A percentile compares a stretch with the other conserved stretches of the same genome.
Conservation (phyloP, 768 basidiomycete genomes). For the Amyloporia xantha region DNA sequence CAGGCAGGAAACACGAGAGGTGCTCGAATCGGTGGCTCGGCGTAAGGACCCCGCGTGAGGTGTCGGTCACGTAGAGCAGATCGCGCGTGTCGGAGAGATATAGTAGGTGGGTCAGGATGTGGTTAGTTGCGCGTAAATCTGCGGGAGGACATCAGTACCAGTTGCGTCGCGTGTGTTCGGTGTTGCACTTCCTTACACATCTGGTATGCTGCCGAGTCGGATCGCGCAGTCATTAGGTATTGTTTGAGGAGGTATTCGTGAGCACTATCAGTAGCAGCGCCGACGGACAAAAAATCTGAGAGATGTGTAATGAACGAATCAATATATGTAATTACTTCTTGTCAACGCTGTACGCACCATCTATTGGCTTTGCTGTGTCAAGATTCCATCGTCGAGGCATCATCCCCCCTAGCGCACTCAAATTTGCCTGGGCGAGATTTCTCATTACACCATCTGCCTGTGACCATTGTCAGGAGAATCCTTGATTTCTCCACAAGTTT, state of each 20-base stretch:
- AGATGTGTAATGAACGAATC: neutral
- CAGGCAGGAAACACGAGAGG: slow-evolving; percentile 73
- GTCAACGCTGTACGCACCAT: slow-evolving; percentile 32
- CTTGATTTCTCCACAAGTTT: neutral
- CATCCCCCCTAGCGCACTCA: slow-evolving; percentile 50
- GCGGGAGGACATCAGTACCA: neutral
- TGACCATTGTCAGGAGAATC: neutral
- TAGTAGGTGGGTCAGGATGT: slow-evolving; percentile 58
- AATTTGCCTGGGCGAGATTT: slow-evolving; percentile 40
- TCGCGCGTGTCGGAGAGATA: slow-evolving; percentile 58
- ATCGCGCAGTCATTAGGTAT: slow-evolving; percentile 58
- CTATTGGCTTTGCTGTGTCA: slow-evolving; percentile 35
- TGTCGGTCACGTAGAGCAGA: slow-evolving; percentile 65
- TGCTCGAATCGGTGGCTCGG: slow-evolving; percentile 60
- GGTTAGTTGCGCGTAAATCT: slow-evolving; percentile 59
- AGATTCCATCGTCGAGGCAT: slow-evolving; percentile 55
- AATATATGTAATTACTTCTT: neutral
- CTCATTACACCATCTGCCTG: slow-evolving; percentile 47
- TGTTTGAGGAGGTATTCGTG: slow-evolving; percentile 77
- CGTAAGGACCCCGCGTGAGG: slow-evolving; percentile 21
- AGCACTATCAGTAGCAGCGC: slow-evolving; percentile 62
- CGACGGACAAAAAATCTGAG: slow-evolving; percentile 40
- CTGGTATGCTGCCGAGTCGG: slow-evolving; percentile 52
- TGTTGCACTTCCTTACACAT: slow-evolving; percentile 45
- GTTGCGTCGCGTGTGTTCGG: neutral